A percentile compares a stretch with the other conserved stretches of the same genome.
Evolutionary conservation across 345 rosid species (phyloP).

Genomic region (Toxicodendron radicans): DNA sequence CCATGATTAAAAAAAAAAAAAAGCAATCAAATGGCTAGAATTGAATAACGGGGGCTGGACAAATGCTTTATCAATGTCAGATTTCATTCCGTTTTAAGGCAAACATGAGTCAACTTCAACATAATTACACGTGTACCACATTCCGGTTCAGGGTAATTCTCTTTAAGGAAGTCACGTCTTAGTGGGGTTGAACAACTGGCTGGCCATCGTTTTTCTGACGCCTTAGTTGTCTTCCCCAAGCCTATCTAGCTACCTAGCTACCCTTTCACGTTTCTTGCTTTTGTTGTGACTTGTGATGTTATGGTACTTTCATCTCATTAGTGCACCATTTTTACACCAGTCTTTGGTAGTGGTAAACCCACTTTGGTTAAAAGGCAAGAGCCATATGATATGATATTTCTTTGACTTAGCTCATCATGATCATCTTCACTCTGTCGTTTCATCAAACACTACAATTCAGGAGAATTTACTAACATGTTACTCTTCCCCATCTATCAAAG

Average conservation of each 20-base stretch:
- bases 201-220: slow-evolving; percentile 5
- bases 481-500: too few species aligned
- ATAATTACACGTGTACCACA: slow-evolving; percentile 39
- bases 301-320: background rate
- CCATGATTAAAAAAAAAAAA: slow-evolving; percentile 1
- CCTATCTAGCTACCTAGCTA: background rate
- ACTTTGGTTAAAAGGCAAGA: background rate
- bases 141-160: slow-evolving; percentile 25
- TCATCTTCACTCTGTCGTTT: background rate
- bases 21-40: background rate
- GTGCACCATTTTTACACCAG: slow-evolving; percentile 14
- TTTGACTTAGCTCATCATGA: background rate
- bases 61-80: slow-evolving; percentile 23
- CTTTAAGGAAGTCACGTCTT: slow-evolving; percentile 48
- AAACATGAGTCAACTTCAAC: slow-evolving; percentile 46
- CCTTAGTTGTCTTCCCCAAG: background rate
- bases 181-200: slow-evolving; percentile 22
- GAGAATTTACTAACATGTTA: too few species aligned
- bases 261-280: background rate
- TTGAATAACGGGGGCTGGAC: slow-evolving; percentile 17
- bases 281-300: too few species aligned
- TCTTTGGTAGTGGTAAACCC: slow-evolving; percentile 12
- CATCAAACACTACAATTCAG: too few species aligned
- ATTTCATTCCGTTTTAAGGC: slow-evolving; percentile 32
- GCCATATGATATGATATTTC: background rate